Evolutionary conservation across 2,329 filamentous ascomycete species (phyloP), one percentile per base, ranked within the genome.

Genomic region (Epichloe aotearoae): DNA sequence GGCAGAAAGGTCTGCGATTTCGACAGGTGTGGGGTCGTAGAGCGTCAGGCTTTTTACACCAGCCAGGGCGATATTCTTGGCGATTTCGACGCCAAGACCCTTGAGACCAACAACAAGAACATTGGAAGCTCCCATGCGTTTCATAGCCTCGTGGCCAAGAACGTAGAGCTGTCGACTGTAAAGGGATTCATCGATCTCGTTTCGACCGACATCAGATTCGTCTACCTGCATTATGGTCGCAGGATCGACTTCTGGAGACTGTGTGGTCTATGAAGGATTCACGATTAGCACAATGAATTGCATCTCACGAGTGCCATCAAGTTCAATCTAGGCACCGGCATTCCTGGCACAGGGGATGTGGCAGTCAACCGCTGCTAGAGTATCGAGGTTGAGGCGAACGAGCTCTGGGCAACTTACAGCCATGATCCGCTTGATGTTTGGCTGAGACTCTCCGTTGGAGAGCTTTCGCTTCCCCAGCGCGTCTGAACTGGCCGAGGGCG

Each of bases 1-100:
- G 42, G 93, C 87, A 40, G 93, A 97, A 36, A 98, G 82, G 64
- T 98, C 93, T 60, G 88, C 78, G 59, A 96, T 85, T 58, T 83
- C 77, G 50, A 87, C 85, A 41, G 88, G 88, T 46, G 83, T 81
- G 45, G 93, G 91, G 65, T 98, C 93, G 73, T 89, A 88, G 50
- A 98, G 79, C 2, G 91, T 93, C 59, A 98, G 73, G 64, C 90
- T 96, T 77, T 98, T 98, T 71, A 98, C 93, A 66, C 93, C 93
- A 60, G 93, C 93, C 60, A 98, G 83, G 53, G 93, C 93, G 63
- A 98, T 88, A 64, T 98, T 98, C 79, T 98, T 98, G 63, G 93
- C 91, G 61, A 98, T 93, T 71, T 98, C 93, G 51, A 96, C 91
- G 73, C 93, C 93, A 40, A 98, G 79, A 48, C 93, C 93, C 68